These are phyloP conservation scores for Aeschynomene evenia DNA, from an alignment of 306 rosid species.

Conservation along the genomic window DNA sequence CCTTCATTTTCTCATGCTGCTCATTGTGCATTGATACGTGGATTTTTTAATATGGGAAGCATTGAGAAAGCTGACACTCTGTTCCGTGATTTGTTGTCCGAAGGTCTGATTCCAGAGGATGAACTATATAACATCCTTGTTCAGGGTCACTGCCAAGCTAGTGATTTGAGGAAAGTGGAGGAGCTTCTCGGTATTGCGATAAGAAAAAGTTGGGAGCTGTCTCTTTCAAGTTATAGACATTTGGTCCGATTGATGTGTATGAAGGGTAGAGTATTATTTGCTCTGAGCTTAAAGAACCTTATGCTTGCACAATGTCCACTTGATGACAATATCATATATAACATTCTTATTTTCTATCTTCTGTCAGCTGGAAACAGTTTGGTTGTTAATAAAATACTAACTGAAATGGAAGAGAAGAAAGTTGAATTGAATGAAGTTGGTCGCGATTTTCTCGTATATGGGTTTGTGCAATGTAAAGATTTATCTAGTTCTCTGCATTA, in stretches of 20 bases:
- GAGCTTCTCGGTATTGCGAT: constrained; percentile 62
- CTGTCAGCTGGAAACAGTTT: constrained; percentile 47
- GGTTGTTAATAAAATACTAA: constrained; percentile 44
- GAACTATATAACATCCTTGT: constrained; percentile 56
- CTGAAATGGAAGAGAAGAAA: constrained; percentile 56
- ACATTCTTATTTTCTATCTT: constrained; percentile 72
- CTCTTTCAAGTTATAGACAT: constrained; percentile 53
- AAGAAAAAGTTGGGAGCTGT: constrained; percentile 48
- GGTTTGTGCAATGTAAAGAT: constrained; percentile 62
- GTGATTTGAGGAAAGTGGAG: constrained; percentile 47
- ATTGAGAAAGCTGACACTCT: constrained; percentile 48
- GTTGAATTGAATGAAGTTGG: constrained; percentile 59
- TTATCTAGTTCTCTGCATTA: constrained; percentile 46
- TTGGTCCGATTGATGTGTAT: constrained; percentile 52
- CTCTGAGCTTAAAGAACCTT: constrained; percentile 55
- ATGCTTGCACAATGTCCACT: constrained; percentile 53
- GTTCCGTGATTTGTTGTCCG: constrained; percentile 47
- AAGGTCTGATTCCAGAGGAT: constrained; percentile 48
- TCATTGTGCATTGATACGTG: constrained; percentile 51
- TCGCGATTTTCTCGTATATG: constrained; percentile 67
- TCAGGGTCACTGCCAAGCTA: constrained; percentile 57
- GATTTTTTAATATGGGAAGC: constrained; percentile 52
- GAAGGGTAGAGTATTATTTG: constrained; percentile 47
- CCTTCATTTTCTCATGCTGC: constrained; percentile 37
- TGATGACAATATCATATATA: constrained; percentile 49